Conservation (phyloP, 2,329 filamentous ascomycete species). For the Botrytis pseudocinerea region DNA sequence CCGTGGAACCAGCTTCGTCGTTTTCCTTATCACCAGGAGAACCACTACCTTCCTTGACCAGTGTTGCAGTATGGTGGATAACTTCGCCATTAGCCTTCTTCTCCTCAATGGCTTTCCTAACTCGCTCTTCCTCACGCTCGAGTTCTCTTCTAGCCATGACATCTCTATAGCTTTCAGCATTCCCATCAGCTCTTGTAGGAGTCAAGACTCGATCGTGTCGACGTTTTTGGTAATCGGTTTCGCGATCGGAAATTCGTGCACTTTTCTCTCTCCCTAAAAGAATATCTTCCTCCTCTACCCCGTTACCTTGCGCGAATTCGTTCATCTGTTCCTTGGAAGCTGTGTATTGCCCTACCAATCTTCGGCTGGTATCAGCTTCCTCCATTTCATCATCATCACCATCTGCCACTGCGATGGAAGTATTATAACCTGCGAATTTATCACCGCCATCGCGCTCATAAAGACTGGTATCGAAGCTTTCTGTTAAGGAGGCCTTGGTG, state of each 20-base stretch:
- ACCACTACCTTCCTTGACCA: conserved; percentile 61
- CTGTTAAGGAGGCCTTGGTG: conserved; percentile 88
- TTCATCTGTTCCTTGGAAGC: conserved; percentile 89
- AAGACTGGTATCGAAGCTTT: conserved; percentile 82
- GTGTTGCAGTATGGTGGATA: conserved; percentile 68
- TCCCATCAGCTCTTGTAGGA: conserved; percentile 79
- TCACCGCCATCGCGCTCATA: conserved; percentile 78
- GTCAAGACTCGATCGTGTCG: conserved; percentile 86
- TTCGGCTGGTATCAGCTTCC: conserved; percentile 69
- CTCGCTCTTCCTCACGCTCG: conserved; percentile 89
- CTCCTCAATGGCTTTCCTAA: conserved; percentile 76
- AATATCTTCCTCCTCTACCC: conserved; percentile 89
- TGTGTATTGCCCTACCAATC: conserved; percentile 93
- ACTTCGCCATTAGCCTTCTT: conserved; percentile 58
- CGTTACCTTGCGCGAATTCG: conserved; percentile 82
- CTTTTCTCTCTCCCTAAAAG: conserved; percentile 83
- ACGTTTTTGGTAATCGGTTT: conserved; percentile 97
- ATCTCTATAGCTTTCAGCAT: conserved; percentile 82
- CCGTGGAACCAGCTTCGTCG: conserved; percentile 66
- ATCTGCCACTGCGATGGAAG: conserved; percentile 78
- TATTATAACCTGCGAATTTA: conserved; percentile 87
- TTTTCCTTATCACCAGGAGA: conserved; percentile 65
- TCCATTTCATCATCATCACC: conserved; percentile 78
- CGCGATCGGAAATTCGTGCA: conserved; percentile 85
- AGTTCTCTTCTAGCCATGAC: conserved; percentile 89